A percentile compares a stretch with the other conserved stretches of the same genome.
phyloP scores from a whole-genome alignment of 23 red algal genomes.

The Gracilaria domingensis region DNA sequence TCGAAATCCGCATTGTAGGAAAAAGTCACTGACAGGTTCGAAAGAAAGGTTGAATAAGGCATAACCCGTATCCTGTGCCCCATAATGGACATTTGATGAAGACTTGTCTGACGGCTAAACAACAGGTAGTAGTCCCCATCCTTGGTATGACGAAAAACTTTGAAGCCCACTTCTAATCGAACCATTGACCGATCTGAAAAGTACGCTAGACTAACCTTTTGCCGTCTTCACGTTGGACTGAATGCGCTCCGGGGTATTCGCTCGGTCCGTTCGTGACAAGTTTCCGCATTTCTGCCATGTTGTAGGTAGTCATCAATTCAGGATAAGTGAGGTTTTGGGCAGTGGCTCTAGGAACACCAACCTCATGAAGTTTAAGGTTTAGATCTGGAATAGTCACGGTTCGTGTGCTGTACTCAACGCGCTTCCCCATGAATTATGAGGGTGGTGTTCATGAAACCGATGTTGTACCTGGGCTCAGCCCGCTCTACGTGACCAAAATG shows the following conservation, averaged over 20 bases:
- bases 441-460: constrained; percentile 82
- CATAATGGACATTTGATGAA: constrained; percentile 99
- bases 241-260: constrained; percentile 96
- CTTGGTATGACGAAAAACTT: constrained; percentile 92
- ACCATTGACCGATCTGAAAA: constrained; percentile 77
- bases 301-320: constrained; percentile 92
- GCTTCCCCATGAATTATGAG: constrained; percentile 96
- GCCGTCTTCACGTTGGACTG: constrained; percentile 89
- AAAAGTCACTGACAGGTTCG: constrained; percentile 94
- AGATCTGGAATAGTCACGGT: constrained; percentile 98
- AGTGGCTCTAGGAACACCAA: constrained; percentile 90
- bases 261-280: constrained; percentile 91
- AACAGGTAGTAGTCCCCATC: constrained; percentile 92
- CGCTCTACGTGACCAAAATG: constrained; percentile 99
- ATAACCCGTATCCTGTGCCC: constrained; percentile 96
- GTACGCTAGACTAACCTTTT: constrained; percentile 72
- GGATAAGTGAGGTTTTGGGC: constrained; percentile 98
- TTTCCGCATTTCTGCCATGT: constrained; percentile 76
- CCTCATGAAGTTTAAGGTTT: constrained; percentile 91
- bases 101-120: constrained; percentile 96
- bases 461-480: constrained; percentile 91
- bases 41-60: constrained; percentile 97
- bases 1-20: constrained; percentile 99
- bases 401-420: constrained; percentile 97
- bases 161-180: constrained; percentile 85